Percentiles rank a stretch among this genome's conserved stretches.
Evolutionary conservation across 768 basidiomycete genomes (phyloP).

Genomic region (Psilocybe cubensis): DNA sequence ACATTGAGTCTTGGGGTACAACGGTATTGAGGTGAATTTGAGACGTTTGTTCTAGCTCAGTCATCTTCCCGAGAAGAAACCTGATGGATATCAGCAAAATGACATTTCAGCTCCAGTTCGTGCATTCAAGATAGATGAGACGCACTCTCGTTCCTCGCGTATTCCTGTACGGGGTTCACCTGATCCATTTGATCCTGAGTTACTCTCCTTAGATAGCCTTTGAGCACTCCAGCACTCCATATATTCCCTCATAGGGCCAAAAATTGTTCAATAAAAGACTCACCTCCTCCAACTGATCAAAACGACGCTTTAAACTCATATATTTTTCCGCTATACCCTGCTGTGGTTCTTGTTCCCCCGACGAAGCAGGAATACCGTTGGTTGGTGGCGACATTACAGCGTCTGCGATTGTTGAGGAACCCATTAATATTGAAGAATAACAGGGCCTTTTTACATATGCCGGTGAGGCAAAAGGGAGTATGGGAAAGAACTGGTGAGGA

Average conservation of each 20-base stretch:
- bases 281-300: constrained; percentile 74
- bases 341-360: constrained; percentile 33
- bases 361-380: constrained; percentile 36
- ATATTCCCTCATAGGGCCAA: constrained; percentile 17
- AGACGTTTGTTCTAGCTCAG: constrained; percentile 8
- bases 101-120: too few relatives aligned
- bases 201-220: constrained; percentile 57
- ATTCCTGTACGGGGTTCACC: constrained; percentile 67
- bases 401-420: constrained; percentile 43
- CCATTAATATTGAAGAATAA: constrained; percentile 29
- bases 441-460: constrained; percentile 21
- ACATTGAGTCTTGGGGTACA: not conserved
- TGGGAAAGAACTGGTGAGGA: constrained; percentile 30
- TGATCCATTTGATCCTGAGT: constrained; percentile 58
- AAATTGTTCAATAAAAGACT: constrained; percentile 31
- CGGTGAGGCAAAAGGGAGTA: constrained; percentile 23
- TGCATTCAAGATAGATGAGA: constrained; percentile 17
- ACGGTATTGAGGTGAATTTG: not conserved
- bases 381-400: constrained; percentile 56
- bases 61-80: constrained; percentile 5
- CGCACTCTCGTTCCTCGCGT: constrained; percentile 66
- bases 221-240: not conserved
- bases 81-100: not conserved
- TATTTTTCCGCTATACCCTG: constrained; percentile 66
- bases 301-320: constrained; percentile 63